These are phyloP conservation scores for Stagonosporopsis rhizophila DNA, from an alignment of 2,329 filamentous ascomycete species.

Conservation along the genomic window DNA sequence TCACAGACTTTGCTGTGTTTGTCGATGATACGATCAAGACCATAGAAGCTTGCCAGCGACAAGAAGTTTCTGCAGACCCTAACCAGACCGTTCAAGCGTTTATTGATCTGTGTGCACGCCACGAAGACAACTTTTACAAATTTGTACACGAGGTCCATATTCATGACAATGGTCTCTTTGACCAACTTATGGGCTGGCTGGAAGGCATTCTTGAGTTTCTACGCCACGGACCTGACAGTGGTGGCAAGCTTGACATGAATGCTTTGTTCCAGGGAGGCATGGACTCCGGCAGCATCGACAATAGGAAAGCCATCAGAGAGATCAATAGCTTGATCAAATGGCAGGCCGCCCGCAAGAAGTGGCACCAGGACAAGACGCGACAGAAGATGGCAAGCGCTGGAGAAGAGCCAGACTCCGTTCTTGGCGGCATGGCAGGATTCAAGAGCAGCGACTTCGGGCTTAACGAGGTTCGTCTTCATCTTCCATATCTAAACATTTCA, in stretches of 20 bases:
- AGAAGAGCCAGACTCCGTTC: constrained; percentile 53
- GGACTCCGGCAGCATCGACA: constrained; percentile 71
- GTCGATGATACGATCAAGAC: constrained; percentile 91
- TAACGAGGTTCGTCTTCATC: constrained; percentile 65
- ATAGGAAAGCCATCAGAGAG: constrained; percentile 74
- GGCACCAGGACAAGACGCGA: constrained; percentile 96
- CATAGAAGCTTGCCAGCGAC: constrained; percentile 69
- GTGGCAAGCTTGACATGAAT: constrained; percentile 92
- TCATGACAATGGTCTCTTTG: constrained; percentile 95
- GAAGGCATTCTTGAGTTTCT: constrained; percentile 95
- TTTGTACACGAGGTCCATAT: constrained; percentile 98
- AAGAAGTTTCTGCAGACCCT: constrained; percentile 90
- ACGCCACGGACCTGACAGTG: constrained; percentile 76
- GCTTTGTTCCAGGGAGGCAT: constrained; percentile 85
- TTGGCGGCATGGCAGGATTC: constrained; percentile 63
- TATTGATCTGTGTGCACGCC: constrained; percentile 92
- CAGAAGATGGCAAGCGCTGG: constrained; percentile 95
- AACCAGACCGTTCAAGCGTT: constrained; percentile 99
- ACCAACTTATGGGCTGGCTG: constrained; percentile 95
- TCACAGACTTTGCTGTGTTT: constrained; percentile 94
- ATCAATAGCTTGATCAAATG: constrained; percentile 87
- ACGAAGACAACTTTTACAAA: constrained; percentile 98
- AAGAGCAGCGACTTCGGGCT: constrained; percentile 87
- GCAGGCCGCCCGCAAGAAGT: constrained; percentile 96
- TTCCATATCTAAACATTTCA: neutral